Conservation (phyloP, 805 yeast genomes). For the Nakazawaea ambrosiae region DNA sequence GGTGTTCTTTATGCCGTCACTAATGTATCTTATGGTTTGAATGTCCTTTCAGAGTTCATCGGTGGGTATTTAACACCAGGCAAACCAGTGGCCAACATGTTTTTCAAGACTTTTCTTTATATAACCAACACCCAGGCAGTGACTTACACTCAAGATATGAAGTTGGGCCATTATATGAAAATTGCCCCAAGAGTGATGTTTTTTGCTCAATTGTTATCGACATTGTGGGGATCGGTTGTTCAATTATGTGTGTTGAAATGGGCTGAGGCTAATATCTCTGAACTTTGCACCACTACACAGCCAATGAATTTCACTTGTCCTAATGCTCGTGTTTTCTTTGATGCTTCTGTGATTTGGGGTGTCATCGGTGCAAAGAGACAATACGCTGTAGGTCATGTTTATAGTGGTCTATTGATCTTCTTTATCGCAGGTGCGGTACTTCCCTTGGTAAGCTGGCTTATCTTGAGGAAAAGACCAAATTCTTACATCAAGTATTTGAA, state of each 20-base stretch:
- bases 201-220: conserved; percentile 38
- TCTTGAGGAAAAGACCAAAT: conserved; percentile 30
- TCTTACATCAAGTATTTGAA: conserved; percentile 41
- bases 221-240: conserved; percentile 36
- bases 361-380: conserved; percentile 57
- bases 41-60: conserved; percentile 56
- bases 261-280: conserved; percentile 29
- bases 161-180: conserved; percentile 58
- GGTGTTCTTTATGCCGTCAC: conserved; percentile 59
- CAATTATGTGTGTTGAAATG: conserved; percentile 36
- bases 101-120: conserved; percentile 53
- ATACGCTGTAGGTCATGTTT: conserved; percentile 40
- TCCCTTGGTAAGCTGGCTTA: conserved; percentile 32
- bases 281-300: conserved; percentile 37
- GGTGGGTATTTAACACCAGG: conserved; percentile 64
- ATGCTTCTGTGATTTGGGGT: conserved; percentile 61
- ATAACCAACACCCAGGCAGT: conserved; percentile 53
- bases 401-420: conserved; percentile 49
- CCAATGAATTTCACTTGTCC: conserved; percentile 42
- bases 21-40: conserved; percentile 50
- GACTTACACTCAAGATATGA: conserved; percentile 47
- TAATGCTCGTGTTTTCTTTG: conserved; percentile 36
- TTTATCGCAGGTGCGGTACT: conserved; percentile 50
- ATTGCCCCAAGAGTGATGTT: conserved; percentile 58
- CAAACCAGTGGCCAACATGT: conserved; percentile 53